Conservation (phyloP, 352 stramenopile genomes). For the Halophytophthora polymorphica region DNA sequence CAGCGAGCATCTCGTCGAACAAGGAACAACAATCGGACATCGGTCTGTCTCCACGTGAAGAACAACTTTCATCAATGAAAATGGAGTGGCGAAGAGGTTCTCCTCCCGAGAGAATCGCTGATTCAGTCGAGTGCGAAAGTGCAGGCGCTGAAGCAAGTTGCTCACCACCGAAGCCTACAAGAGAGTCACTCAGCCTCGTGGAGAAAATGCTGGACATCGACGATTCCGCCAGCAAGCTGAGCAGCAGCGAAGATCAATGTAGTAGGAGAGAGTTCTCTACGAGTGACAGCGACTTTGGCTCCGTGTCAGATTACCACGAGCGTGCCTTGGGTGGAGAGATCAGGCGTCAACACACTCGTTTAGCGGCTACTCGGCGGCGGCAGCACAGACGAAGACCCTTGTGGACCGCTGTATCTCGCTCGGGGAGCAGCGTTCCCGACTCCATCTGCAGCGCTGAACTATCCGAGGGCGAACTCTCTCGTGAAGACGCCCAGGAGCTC, state of each 20-base stretch:
- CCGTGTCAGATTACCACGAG: constrained; percentile 1
- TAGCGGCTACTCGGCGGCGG: constrained; percentile 4
- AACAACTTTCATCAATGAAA: too few species aligned
- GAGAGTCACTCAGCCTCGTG: constrained; percentile 4
- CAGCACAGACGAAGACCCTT: background rate
- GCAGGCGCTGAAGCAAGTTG: background rate
- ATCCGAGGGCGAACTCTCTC: constrained; percentile 39
- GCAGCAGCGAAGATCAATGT: constrained; percentile 3
- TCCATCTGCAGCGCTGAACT: constrained; percentile 37
- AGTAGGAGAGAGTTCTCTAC: constrained; percentile 6
- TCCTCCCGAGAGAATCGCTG: background rate
- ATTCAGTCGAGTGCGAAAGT: background rate
- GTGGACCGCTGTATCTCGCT: constrained; percentile 3
- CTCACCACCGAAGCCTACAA: background rate
- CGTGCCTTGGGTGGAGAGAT: constrained; percentile 13
- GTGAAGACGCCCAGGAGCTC: constrained; percentile 23
- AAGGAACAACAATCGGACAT: background rate
- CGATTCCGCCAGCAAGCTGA: constrained; percentile 5
- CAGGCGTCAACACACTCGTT: constrained; percentile 12
- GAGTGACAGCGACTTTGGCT: constrained; percentile 15
- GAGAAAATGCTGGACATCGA: constrained; percentile 7
- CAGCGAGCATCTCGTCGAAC: background rate
- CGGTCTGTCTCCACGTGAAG: too few species aligned
- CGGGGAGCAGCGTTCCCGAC: constrained; percentile 21
- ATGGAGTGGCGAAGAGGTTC: constrained; percentile 2